Evolutionary conservation across 805 yeast genomes (phyloP), one percentile per base, ranked within the genome.

Genomic region (Lachancea waltii): DNA sequence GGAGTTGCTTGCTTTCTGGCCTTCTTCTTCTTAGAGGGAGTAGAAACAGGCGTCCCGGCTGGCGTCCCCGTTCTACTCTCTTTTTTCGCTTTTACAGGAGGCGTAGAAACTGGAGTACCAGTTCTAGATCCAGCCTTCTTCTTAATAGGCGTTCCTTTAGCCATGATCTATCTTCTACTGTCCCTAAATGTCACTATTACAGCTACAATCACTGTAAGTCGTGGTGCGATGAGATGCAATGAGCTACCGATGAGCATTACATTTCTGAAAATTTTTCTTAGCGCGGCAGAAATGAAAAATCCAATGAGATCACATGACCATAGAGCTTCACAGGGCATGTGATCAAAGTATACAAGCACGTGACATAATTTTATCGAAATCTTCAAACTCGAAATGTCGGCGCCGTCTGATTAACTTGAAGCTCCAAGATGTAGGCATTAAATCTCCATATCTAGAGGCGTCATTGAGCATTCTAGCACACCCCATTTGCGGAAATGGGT

Each of bases 401-500:
- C n/a, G n/a, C n/a, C n/a, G n/a, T n/a, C n/a, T n/a, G n/a, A n/a
- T n/a, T n/a, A n/a, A n/a, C n/a, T n/a, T n/a, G n/a, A n/a, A n/a
- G n/a, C n/a, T n/a, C n/a, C n/a, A n/a, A n/a, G n/a, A n/a, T n/a
- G n/a, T n/a, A n/a, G n/a, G n/a, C n/a, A n/a, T n/a, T n/a, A n/a
- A n/a, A n/a, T n/a, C n/a, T n/a, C n/a, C n/a, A n/a, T n/a, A n/a
- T n/a, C n/a, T n/a, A n/a, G n/a, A n/a, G n/a, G 13, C 5, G 13
- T 23, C 13, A 5, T 23, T 23, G 7, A 4, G 13, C 4, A 7
- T 13, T 3, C 13, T 23, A 23, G 7, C 26, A 7, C 7, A 5
- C 10, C 10, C 4, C 10, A 23, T 11, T 5, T 14, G 23, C 21
- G 13, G 18, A n/a, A 18, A 60, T 60, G 92, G 92, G 89, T 47